phyloP scores from a whole-genome alignment of 129 eudicot genomes.

The Lonicera japonica region DNA sequence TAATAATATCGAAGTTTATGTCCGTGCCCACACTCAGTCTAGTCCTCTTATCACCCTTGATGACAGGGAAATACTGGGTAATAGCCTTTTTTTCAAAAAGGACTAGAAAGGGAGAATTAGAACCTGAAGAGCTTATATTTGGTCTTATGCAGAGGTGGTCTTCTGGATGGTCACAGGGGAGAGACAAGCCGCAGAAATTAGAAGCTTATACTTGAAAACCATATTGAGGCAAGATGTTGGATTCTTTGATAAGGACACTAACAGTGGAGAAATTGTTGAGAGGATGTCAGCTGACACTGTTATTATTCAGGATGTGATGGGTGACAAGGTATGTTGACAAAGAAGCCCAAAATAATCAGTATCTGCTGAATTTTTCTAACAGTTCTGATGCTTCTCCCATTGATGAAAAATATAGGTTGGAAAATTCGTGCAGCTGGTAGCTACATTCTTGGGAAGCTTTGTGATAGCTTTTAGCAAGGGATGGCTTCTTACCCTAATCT shows the following conservation, averaged over 20 bases:
- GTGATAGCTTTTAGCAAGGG: constrained; percentile 31
- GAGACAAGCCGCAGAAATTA: constrained; percentile 28
- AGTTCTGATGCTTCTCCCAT: neutral
- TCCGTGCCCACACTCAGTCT: too few relatives aligned
- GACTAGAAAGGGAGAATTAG: constrained; percentile 1
- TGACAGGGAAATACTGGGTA: too few relatives aligned
- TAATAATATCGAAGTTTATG: too few relatives aligned
- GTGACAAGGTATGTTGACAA: constrained; percentile 23
- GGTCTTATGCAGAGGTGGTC: constrained; percentile 20
- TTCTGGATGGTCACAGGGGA: constrained; percentile 46
- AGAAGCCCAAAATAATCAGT: too few relatives aligned
- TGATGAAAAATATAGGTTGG: constrained; percentile 20
- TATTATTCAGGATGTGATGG: constrained; percentile 31
- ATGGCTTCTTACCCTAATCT: constrained; percentile 30
- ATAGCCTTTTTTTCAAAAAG: too few relatives aligned
- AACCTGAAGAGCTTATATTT: neutral
- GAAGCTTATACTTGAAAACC: constrained; percentile 26
- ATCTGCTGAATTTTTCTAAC: too few relatives aligned
- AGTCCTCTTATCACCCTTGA: too few relatives aligned
- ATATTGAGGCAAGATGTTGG: constrained; percentile 35
- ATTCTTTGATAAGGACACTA: constrained; percentile 33
- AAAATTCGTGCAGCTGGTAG: constrained; percentile 19
- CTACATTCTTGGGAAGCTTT: constrained; percentile 30
- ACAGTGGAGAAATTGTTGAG: constrained; percentile 22
- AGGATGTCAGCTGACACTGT: constrained; percentile 33